Base-by-base conservation (phyloP, 2,329 filamentous ascomycete species). In the Fusarium heterosporum region DNA sequence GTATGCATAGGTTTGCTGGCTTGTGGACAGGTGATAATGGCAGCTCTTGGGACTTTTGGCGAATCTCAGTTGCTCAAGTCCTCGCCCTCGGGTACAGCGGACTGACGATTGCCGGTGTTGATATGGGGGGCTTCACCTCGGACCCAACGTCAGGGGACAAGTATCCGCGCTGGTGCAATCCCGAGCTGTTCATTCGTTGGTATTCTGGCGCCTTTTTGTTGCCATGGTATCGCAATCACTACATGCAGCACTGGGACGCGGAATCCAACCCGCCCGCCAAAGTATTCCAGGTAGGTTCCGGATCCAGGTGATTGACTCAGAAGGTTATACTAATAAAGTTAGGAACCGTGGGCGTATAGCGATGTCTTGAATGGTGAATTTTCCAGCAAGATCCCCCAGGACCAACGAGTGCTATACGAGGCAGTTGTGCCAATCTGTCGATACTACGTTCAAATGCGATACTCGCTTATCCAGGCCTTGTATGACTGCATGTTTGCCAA, bases 401-500 rank as follows among this genome's bases (percentile, higher is more conserved):
- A 55, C 11, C 34, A 55, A 12, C 30, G 17, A 6, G 8, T 22
- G 0, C 8, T 55, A 19, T 55, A 54, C 30, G 30, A 17, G 1
- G 34, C 51, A 0, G 51, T 55, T 17, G 43, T 50, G 0, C 51
- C 51, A 1, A 16, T 55, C 4, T 55, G 51, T 10, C n/a, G 43
- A 12, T 55, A 55, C 16, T 55, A 55, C 13, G 51, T 55, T 2
- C 51, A 55, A 12, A 25, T 55, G 6, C 19, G 51, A 55, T 55
- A 55, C 17, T 32, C 51, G 1, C 43, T 55, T 1, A 13, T 55
- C 0, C 51, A 55, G 2, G 51, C 50, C 0, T 3, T 55, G 32
- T 55, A 55, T 16, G 51, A 55, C 26, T 50, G 30, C 16, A 55
- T 55, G 51, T 55, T 55, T 32, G 51, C 51, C 6, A 55, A 55